Evolutionary conservation across 2,329 filamentous ascomycete genomes (phyloP).

Genomic region (Grosmannia serpens): DNA sequence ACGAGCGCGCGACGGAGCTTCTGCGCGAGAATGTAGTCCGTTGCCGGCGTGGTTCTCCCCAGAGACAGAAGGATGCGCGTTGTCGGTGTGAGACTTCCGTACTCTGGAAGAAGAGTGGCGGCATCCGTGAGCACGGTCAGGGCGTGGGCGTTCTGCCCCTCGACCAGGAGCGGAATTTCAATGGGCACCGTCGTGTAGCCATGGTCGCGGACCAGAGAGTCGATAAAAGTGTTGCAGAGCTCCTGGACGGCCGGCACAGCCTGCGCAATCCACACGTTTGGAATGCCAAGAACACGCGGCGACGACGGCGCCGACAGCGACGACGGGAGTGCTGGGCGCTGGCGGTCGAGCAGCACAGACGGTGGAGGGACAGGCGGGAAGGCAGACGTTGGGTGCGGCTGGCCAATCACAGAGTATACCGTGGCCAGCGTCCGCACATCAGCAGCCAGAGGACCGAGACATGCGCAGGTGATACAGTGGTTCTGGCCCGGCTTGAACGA

Average conservation of each 20-base stretch:
- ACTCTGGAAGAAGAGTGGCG: slow-evolving; percentile 28
- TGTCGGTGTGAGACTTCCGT: slow-evolving; percentile 40
- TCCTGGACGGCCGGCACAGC: slow-evolving; percentile 29
- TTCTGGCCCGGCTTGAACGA: slow-evolving; percentile 49
- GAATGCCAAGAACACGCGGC: slow-evolving; percentile 49
- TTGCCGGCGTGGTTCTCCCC: slow-evolving; percentile 48
- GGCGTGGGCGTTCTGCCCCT: slow-evolving; percentile 62
- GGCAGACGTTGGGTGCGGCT: slow-evolving; percentile 46
- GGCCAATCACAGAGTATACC: slow-evolving; percentile 51
- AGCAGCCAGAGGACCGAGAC: slow-evolving; percentile 55
- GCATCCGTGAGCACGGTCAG: slow-evolving; percentile 61
- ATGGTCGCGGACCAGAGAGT: slow-evolving; percentile 38
- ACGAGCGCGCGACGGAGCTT: slow-evolving; percentile 58
- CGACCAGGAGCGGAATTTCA: slow-evolving; percentile 42
- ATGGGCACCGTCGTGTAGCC: slow-evolving; percentile 45
- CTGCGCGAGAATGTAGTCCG: slow-evolving; percentile 59
- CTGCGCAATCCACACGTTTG: slow-evolving; percentile 49
- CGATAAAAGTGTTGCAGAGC: slow-evolving; percentile 31
- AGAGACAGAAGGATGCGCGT: slow-evolving; percentile 58
- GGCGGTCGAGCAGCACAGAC: slow-evolving; percentile 13
- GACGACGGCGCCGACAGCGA: not conserved
- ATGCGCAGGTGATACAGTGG: slow-evolving; percentile 49
- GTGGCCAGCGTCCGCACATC: slow-evolving; percentile 56
- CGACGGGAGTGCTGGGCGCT: not conserved
- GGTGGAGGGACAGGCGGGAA: slow-evolving; percentile 33